phyloP scores from a whole-genome alignment of 768 basidiomycete genomes.

The Trametes coccinea region DNA sequence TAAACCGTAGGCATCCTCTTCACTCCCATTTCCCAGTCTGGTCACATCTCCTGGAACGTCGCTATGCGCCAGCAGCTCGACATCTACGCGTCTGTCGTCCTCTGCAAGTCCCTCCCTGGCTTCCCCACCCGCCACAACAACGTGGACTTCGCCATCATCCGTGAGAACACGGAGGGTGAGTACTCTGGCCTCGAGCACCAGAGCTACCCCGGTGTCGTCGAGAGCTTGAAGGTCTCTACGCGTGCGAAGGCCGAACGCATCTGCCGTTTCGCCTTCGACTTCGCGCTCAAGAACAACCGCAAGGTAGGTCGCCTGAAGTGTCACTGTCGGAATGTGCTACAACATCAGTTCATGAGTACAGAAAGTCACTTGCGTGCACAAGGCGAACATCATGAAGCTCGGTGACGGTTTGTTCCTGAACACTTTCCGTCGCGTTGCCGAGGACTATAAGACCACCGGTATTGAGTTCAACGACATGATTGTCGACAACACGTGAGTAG shows the following conservation, averaged over 20 bases:
- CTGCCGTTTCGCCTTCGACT: constrained; percentile 96
- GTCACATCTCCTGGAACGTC: constrained; percentile 99
- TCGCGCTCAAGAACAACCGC: constrained; percentile 96
- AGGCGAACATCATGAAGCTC: constrained; percentile 99
- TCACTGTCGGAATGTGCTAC: neutral
- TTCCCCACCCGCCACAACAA: constrained; percentile 94
- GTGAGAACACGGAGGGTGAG: constrained; percentile 99
- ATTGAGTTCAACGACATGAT: constrained; percentile 98
- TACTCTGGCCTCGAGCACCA: constrained; percentile 99
- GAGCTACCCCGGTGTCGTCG: constrained; percentile 97
- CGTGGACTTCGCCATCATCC: constrained; percentile 98
- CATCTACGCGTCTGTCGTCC: constrained; percentile 97
- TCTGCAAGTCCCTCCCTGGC: constrained; percentile 97
- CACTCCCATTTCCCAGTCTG: constrained; percentile 94
- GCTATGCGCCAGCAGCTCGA: constrained; percentile 99
- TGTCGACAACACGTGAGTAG: constrained; percentile 90
- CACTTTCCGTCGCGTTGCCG: constrained; percentile 94
- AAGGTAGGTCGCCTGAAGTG: constrained; percentile 55
- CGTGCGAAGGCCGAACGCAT: constrained; percentile 95
- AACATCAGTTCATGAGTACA: constrained; percentile 31
- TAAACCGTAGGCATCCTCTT: constrained; percentile 83
- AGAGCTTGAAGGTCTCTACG: constrained; percentile 96
- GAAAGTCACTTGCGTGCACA: constrained; percentile 99
- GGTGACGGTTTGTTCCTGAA: constrained; percentile 99
- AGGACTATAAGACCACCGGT: constrained; percentile 92